Evolutionary conservation across 805 yeast genomes (phyloP).

Genomic region (Hanseniaspora pseudoguilliermondii): DNA sequence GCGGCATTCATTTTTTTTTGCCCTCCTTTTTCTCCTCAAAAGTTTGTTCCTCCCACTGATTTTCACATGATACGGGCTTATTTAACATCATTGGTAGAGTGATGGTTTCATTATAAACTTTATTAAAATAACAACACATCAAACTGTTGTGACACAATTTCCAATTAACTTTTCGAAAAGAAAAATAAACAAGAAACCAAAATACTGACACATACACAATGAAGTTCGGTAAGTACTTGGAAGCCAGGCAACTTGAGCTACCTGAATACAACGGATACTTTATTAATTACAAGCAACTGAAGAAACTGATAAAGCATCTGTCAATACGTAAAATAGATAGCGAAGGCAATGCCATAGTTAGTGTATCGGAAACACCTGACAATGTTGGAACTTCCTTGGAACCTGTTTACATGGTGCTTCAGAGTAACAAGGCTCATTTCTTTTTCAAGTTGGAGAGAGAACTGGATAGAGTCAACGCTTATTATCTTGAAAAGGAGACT

Average conservation of each 20-base stretch:
- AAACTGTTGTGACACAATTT: no score
- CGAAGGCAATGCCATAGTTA: not conserved
- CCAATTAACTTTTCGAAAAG: no score
- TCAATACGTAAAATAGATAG: constrained; percentile 24
- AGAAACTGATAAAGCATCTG: constrained; percentile 77
- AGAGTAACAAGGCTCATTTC: constrained; percentile 81
- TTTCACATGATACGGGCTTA: no score
- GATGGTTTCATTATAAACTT: no score
- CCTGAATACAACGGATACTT: constrained; percentile 92
- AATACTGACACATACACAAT: constrained; percentile 16
- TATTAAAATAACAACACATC: no score
- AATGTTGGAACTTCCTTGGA: not conserved
- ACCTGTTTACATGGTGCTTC: constrained; percentile 41
- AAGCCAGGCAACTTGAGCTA: constrained; percentile 82
- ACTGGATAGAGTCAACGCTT: constrained; percentile 86
- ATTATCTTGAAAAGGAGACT: constrained; percentile 81
- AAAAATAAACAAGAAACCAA: not conserved
- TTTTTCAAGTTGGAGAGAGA: constrained; percentile 85
- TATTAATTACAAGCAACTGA: constrained; percentile 86
- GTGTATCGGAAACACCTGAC: not conserved
- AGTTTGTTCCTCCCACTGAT: no score
- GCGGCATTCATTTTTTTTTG: no score
- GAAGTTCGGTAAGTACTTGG: constrained; percentile 95
- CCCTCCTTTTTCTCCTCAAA: no score
- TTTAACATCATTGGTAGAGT: no score